These are phyloP conservation scores for Ustilago loliicola DNA, from an alignment of 1,284 basidiomycete species.

Conservation along the genomic window DNA sequence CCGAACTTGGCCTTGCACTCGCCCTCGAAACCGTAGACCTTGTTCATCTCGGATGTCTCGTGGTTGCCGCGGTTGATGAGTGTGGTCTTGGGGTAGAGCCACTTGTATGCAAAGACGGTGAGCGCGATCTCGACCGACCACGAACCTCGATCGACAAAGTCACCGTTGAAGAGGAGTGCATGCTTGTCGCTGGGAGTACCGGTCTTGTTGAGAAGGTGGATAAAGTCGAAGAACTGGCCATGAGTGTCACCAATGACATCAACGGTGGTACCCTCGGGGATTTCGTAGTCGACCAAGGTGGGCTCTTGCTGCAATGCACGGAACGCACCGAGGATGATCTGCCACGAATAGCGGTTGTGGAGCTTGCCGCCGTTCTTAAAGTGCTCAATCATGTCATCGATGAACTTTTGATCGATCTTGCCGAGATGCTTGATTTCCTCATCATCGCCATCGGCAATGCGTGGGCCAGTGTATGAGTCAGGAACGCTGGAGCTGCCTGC, in stretches of 20 bases:
- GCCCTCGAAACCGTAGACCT: constrained; percentile 83
- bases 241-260: constrained; percentile 66
- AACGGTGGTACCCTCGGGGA: constrained; percentile 80
- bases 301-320: constrained; percentile 82
- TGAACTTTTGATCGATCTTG: constrained; percentile 77
- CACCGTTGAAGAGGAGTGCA: constrained; percentile 69
- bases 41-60: constrained; percentile 88
- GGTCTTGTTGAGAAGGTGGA: constrained; percentile 88
- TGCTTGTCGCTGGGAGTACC: constrained; percentile 72
- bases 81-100: constrained; percentile 72
- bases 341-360: constrained; percentile 85
- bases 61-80: constrained; percentile 86
- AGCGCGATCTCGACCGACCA: constrained; percentile 98
- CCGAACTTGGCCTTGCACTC: constrained; percentile 80
- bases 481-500: constrained; percentile 51
- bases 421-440: constrained; percentile 75
- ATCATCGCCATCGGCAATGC: constrained; percentile 46
- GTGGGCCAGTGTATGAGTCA: constrained; percentile 62
- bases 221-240: constrained; percentile 85
- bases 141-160: constrained; percentile 88
- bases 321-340: constrained; percentile 90
- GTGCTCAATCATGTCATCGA: constrained; percentile 87
- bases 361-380: constrained; percentile 92
- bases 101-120: constrained; percentile 95
- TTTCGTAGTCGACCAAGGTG: constrained; percentile 82